phyloP scores from a whole-genome alignment of 495 filamentous ascomycete species.

The Friedmanniomyces endolithicus region DNA sequence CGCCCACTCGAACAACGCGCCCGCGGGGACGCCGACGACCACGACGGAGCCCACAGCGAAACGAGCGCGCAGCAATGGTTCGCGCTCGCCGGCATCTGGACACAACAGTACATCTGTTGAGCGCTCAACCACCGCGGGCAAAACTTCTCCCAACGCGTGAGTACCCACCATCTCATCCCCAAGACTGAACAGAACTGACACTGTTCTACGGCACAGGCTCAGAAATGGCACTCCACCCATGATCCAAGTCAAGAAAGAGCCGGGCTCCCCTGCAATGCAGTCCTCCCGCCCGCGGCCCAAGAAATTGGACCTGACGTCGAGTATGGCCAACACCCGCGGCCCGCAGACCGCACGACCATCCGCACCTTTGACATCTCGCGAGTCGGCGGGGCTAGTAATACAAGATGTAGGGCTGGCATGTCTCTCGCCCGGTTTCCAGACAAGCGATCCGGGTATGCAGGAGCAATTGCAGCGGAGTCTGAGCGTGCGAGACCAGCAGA shows the following conservation, averaged over 20 bases:
- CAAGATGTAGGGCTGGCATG: conserved; percentile 91
- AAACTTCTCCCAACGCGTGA: conserved; percentile 13
- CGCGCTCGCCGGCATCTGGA: neutral
- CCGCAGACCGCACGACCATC: conserved; percentile 49
- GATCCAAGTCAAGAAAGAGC: conserved; percentile 94
- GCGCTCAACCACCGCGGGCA: neutral
- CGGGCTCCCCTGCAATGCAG: conserved; percentile 64
- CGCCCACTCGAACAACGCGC: neutral
- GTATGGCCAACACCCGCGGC: conserved; percentile 37
- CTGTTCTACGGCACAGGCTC: conserved; percentile 20
- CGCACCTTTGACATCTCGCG: conserved; percentile 67
- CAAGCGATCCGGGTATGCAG: conserved; percentile 90
- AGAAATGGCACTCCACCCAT: conserved; percentile 44
- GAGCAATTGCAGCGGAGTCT: conserved; percentile 90
- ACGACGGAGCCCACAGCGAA: conserved; percentile 16
- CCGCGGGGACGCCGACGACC: conserved; percentile 1
- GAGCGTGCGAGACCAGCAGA: conserved; percentile 84
- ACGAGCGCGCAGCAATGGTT: conserved; percentile 17
- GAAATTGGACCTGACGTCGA: conserved; percentile 66
- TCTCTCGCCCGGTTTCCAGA: conserved; percentile 87
- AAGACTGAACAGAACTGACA: neutral
- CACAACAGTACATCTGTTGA: neutral
- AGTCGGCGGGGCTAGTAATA: conserved; percentile 59
- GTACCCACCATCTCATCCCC: neutral
- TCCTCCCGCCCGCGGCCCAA: conserved; percentile 71